Conservation (phyloP, 495 filamentous ascomycete genomes). For the Tuber microsphaerosporum region DNA sequence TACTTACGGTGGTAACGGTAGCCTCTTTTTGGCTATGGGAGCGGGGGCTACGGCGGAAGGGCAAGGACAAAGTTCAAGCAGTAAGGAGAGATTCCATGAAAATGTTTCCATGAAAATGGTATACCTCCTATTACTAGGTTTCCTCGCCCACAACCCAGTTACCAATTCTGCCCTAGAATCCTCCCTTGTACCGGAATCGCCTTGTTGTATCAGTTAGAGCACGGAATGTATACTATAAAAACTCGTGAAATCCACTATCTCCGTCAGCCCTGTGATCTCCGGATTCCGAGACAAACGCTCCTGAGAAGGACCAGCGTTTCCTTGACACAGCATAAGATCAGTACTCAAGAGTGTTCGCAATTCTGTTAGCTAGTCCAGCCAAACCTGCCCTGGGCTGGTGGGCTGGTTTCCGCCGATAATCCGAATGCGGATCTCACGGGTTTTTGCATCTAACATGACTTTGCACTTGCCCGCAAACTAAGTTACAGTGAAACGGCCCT, state of each 20-base stretch:
- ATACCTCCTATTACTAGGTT: neutral
- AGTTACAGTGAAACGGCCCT: neutral
- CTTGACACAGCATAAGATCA: no score
- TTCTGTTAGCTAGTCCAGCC: no score
- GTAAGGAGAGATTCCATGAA: neutral
- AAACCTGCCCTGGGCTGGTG: no score
- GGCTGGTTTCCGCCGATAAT: no score
- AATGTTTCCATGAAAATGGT: no score
- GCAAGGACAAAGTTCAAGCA: neutral
- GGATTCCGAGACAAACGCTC: no score
- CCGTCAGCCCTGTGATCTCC: no score
- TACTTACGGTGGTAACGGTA: constrained; percentile 11
- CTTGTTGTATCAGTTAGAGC: neutral
- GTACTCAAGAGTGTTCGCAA: no score
- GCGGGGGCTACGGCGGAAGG: neutral
- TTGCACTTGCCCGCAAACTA: neutral
- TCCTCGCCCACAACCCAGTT: neutral
- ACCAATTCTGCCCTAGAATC: neutral
- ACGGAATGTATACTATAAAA: neutral
- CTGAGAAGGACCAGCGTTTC: no score
- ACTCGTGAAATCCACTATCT: no score
- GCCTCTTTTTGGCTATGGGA: constrained; percentile 10
- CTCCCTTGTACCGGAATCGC: neutral
- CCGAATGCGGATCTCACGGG: no score
- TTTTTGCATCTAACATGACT: neutral